Evolutionary conservation across 2,329 filamentous ascomycete species (phyloP).

Genomic region (Claviceps sp.): DNA sequence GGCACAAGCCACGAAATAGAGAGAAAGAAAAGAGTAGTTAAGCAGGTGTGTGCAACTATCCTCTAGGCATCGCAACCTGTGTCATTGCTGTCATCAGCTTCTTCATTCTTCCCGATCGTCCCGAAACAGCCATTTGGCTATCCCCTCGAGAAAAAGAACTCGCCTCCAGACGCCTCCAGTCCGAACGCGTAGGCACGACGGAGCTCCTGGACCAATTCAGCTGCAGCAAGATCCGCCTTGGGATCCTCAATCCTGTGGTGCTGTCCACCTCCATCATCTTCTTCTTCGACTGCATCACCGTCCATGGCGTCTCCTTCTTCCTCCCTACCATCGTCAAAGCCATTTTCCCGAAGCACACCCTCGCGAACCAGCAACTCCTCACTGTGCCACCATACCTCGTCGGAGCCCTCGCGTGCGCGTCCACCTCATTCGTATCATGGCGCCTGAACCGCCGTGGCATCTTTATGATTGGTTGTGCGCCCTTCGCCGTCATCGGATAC

Average conservation of each 20-base stretch:
- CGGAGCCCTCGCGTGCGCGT: constrained; percentile 48
- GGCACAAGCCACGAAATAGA: neutral
- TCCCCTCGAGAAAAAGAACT: constrained; percentile 47
- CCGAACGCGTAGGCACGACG: constrained; percentile 42
- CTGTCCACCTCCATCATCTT: constrained; percentile 41
- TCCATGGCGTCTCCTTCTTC: constrained; percentile 61
- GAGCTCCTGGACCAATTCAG: constrained; percentile 45
- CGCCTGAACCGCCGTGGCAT: constrained; percentile 43
- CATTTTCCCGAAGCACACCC: constrained; percentile 46
- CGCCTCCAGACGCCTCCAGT: constrained; percentile 45
- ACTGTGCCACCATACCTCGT: constrained; percentile 59
- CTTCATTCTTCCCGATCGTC: constrained; percentile 51
- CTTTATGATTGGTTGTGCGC: constrained; percentile 44
- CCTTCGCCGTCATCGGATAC: constrained; percentile 53
- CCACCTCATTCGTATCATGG: constrained; percentile 45
- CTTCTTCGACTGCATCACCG: constrained; percentile 55
- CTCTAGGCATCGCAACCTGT: constrained; percentile 39
- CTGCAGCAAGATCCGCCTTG: constrained; percentile 43
- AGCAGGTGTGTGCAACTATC: neutral
- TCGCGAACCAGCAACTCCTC: constrained; percentile 51
- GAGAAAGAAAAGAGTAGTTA: neutral
- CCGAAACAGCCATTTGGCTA: constrained; percentile 53
- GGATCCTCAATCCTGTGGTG: constrained; percentile 48
- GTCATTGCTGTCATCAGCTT: constrained; percentile 42
- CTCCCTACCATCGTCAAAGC: constrained; percentile 55